Conservation (phyloP, 306 rosid species). For the Astragalus membranaceus region DNA sequence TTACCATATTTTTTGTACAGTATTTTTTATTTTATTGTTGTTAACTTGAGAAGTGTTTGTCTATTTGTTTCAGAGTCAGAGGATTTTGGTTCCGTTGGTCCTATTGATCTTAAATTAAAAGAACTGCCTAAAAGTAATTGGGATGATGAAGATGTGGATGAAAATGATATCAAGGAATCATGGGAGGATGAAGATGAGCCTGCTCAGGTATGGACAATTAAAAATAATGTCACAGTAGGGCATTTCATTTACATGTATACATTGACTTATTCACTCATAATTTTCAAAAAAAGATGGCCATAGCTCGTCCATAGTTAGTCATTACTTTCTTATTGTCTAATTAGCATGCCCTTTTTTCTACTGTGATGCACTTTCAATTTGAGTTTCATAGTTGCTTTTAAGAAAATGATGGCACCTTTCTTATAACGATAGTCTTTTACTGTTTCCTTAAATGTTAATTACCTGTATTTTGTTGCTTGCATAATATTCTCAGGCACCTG, state of each 20-base stretch:
- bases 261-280: too few relatives aligned
- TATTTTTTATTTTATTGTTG: neutral
- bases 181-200: slow-evolving; percentile 97
- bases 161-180: slow-evolving; percentile 76
- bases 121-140: slow-evolving; percentile 59
- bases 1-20: neutral
- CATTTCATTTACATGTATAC: neutral
- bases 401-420: neutral
- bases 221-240: neutral
- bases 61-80: slow-evolving; percentile 49
- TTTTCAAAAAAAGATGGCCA: too few relatives aligned
- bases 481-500: slow-evolving; percentile 51
- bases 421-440: neutral
- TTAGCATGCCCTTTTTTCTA: neutral
- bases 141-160: slow-evolving; percentile 93
- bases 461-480: neutral
- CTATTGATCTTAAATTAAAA: slow-evolving; percentile 28
- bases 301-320: too few relatives aligned
- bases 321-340: neutral
- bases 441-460: neutral
- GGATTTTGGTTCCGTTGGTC: slow-evolving; percentile 30
- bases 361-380: neutral
- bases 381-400: neutral
- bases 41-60: slow-evolving; percentile 6
- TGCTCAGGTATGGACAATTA: slow-evolving; percentile 44